Evolutionary conservation across 1,284 basidiomycete genomes (phyloP).

Genomic region (Leccinum fallax): DNA sequence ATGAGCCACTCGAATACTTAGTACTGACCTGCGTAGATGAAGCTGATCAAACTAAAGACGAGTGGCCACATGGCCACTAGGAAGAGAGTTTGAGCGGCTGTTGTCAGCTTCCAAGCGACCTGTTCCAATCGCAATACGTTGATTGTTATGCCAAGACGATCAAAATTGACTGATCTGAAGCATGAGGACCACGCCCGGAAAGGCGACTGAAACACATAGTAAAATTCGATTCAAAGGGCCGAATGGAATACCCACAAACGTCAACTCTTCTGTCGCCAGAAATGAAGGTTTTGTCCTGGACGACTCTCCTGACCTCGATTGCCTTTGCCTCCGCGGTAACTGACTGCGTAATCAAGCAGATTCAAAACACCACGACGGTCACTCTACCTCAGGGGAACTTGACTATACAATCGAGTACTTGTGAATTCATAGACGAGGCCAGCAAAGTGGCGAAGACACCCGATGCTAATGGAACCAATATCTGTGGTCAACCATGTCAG

Average conservation of each 20-base stretch:
- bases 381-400: background rate
- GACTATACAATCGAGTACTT: background rate
- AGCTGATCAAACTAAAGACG: conserved; percentile 43
- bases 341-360: background rate
- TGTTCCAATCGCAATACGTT: background rate
- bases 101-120: background rate
- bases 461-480: background rate
- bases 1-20: background rate
- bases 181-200: background rate
- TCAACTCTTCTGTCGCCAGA: background rate
- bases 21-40: conserved; percentile 42
- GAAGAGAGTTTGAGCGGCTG: too few species aligned
- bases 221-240: background rate
- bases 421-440: background rate
- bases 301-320: background rate
- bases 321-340: background rate
- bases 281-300: background rate
- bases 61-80: conserved; percentile 42
- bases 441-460: background rate
- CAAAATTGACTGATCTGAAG: background rate
- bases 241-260: background rate
- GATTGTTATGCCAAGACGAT: background rate
- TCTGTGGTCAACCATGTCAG: background rate
- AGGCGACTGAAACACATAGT: background rate
- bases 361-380: background rate